Evolutionary conservation across 805 yeast species (phyloP), one percentile per base, ranked within the genome.

Genomic region (Danielia reshetovae): DNA sequence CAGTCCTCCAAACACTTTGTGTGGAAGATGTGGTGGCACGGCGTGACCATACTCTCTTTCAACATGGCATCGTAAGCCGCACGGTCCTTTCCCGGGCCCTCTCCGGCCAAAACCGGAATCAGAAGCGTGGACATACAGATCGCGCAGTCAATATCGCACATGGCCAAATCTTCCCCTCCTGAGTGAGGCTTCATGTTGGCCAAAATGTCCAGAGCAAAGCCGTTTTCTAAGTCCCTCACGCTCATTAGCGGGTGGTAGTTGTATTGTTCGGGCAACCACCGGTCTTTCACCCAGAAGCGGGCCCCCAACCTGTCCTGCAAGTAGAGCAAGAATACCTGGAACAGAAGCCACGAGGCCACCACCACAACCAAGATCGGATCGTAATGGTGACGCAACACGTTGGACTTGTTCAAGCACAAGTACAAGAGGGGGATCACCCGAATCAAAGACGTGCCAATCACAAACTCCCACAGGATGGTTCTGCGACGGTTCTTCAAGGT

Each of bases 1-100:
- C 97, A 90, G 42, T 74, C 77, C 53, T 85, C 94, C 43, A 90
- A 64, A 61, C 97, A 89, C n/a, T 75, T 79, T 2, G 86, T 74
- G 54, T 89, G 97, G 73, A 88, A 90, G 7, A 87, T 77, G 56
- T 89, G 97, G 27, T 79, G 70, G 58, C 97, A 89, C 2, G 97
- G 97, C 0, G 97, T 86, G 3, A 87, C 76, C 93, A 85, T 82
- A 50, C 80, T 82, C 9, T 65, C 59, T 45, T 76, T 39, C 48
- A 46, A 42, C 29, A 36, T 21, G 5, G 32, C 35, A 21, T 41
- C 47, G 34, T 32, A 30, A 3, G 34, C 14, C 14, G 14, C 24
- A 15, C 38, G 32, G 32, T 40, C 37, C 15, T 36, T 41, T 5
- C 12, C 18, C 19, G 27, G 29, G 13, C 17, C 12, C 11, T 30